Evolutionary conservation across 1,284 basidiomycete species (phyloP), one percentile per base, ranked within the genome.

Genomic region (Trichosporon inkin): DNA sequence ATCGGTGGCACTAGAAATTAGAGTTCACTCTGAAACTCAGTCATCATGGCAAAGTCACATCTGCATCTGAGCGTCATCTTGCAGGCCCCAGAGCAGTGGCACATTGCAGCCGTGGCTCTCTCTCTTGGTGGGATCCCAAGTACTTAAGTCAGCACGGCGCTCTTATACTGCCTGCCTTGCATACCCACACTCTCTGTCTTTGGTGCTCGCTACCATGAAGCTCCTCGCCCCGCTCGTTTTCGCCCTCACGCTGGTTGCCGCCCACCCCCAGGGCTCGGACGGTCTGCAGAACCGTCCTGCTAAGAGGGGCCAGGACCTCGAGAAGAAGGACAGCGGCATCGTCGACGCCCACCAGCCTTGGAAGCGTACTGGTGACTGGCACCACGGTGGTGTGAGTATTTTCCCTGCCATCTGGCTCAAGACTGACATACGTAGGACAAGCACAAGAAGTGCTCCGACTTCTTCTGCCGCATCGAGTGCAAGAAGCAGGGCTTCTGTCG

Each of bases 301-400:
- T 16, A 49, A 49, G 44, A 22, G 44, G 22, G 22, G 44, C 16
- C 44, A 49, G 14, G 16, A 44, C 17, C 44, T 49, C 44, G 44
- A 49, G 44, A 49, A 49, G 44, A 49, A 49, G 22, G 44, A 49
- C 24, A 22, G 24, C 14, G 11, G 24, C 14, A 16, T 20, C 22
- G 44, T 24, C 22, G 44, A 49, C 44, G 28, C n/a, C n/a, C n/a
- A n/a, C 22, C 44, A 49, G 44, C 22, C 44, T 3, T 49, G 44
- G 44, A 49, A 49, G 44, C 44, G 44, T 49, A 49, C 44, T 5
- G 44, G 44, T 28, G 44, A 49, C 44, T 49, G 44, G 44, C 44
- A 49, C 44, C 28, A 32, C 8, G 28, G 28, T 8, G 44, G n/a
- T 19, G 44, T 49, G 24, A 28, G 44, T 49, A 3, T 19, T 8